Percentiles rank a stretch among this genome's conserved stretches.
Conservation (phyloP, 257 asterid species). For the Salvia splendens region DNA sequence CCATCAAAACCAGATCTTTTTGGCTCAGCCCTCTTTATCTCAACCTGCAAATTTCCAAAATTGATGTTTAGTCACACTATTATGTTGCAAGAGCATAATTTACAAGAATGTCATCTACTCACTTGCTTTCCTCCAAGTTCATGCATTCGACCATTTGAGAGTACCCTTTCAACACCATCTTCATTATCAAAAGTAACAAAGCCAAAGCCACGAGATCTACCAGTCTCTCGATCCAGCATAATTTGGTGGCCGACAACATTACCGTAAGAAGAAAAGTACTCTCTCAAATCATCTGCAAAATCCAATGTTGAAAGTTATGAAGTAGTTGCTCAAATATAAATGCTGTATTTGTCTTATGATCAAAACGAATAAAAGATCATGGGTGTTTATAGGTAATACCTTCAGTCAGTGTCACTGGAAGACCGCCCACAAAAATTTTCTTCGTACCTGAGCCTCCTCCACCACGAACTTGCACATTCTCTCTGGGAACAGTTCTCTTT, state of each 20-base stretch:
- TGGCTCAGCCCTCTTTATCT: conserved; percentile 93
- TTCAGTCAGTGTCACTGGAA: conserved; percentile 74
- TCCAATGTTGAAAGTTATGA: not conserved
- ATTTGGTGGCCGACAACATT: conserved; percentile 80
- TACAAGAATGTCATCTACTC: conserved; percentile 36
- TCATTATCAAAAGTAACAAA: conserved; percentile 89
- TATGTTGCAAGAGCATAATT: not conserved
- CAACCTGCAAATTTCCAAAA: conserved; percentile 58
- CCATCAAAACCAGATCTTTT: conserved; percentile 71
- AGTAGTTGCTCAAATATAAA: conserved; percentile 1
- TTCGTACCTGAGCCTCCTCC: conserved; percentile 70
- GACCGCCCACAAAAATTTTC: conserved; percentile 93
- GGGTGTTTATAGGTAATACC: conserved; percentile 50
- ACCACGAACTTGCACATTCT: conserved; percentile 65
- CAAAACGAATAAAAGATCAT: conserved; percentile 1
- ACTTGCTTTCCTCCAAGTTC: conserved; percentile 95
- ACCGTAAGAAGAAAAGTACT: conserved; percentile 86
- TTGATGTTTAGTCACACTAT: conserved; percentile 20
- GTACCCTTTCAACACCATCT: conserved; percentile 80
- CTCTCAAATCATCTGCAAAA: conserved; percentile 69
- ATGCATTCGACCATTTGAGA: conserved; percentile 86
- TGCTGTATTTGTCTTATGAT: not conserved
- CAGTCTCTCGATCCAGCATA: conserved; percentile 87
- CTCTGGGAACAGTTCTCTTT: conserved; percentile 95
- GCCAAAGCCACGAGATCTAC: conserved; percentile 97